Percentiles rank a stretch among this genome's conserved stretches.
These are phyloP conservation scores for Huiozyma sinensis DNA, from an alignment of 805 yeast genomes.

Conservation along the genomic window DNA sequence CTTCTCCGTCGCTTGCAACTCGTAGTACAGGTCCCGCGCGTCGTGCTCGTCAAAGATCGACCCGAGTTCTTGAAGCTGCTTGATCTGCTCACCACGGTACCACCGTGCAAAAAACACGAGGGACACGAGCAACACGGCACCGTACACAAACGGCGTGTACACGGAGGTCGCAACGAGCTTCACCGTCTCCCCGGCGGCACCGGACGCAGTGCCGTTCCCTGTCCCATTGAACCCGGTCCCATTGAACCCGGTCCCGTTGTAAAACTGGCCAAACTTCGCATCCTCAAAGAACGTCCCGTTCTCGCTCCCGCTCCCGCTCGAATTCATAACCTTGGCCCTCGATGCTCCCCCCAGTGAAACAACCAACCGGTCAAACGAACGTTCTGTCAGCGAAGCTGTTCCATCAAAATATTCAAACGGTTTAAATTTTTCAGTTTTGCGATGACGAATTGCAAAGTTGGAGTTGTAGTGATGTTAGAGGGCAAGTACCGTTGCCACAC, in stretches of 20 bases:
- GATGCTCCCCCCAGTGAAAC: too few relatives aligned
- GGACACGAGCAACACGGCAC: conserved; percentile 55
- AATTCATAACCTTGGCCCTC: too few relatives aligned
- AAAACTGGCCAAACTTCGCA: too few relatives aligned
- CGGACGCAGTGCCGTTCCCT: conserved; percentile 2
- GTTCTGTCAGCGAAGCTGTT: too few relatives aligned
- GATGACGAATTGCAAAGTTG: too few relatives aligned
- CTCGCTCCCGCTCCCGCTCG: too few relatives aligned
- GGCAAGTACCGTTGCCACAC: too few relatives aligned
- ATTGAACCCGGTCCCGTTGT: background rate
- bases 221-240: conserved; percentile 5
- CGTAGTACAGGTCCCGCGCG: conserved; percentile 51
- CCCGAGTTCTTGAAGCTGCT: conserved; percentile 45
- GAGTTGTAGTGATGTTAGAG: too few relatives aligned
- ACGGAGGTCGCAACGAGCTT: conserved; percentile 38
- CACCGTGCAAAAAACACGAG: conserved; percentile 57
- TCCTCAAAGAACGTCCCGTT: too few relatives aligned
- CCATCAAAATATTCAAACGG: too few relatives aligned
- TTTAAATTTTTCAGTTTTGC: too few relatives aligned
- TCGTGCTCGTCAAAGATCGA: conserved; percentile 68
- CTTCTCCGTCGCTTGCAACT: conserved; percentile 41
- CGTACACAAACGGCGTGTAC: conserved; percentile 67
- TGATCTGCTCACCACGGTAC: conserved; percentile 47
- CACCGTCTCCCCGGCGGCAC: conserved; percentile 17
- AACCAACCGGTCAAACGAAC: too few relatives aligned